phyloP scores from a whole-genome alignment of 2,329 filamentous ascomycete species.

The Parafenestella ontariensis region DNA sequence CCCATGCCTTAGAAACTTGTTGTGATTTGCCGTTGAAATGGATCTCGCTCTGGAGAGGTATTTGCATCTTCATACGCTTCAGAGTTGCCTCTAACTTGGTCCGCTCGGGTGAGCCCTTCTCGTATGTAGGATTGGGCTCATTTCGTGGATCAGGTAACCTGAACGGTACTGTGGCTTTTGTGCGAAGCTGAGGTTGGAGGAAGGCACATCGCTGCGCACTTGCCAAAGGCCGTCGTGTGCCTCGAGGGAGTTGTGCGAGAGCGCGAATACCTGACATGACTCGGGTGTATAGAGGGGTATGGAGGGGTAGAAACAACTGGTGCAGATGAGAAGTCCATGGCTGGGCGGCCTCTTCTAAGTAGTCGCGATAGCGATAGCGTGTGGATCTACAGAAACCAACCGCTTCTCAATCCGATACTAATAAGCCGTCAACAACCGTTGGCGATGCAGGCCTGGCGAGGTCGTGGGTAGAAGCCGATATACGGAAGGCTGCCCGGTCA shows the following conservation, averaged over 20 bases:
- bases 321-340: background rate
- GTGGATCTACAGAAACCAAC: too few species aligned
- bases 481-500: too few species aligned
- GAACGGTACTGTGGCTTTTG: slow-evolving; percentile 38
- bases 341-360: slow-evolving; percentile 8
- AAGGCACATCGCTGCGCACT: slow-evolving; percentile 12
- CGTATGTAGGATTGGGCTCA: slow-evolving; percentile 40
- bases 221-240: slow-evolving; percentile 17
- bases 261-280: slow-evolving; percentile 26
- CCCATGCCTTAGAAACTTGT: slow-evolving; percentile 27
- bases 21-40: slow-evolving; percentile 36
- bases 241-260: slow-evolving; percentile 17
- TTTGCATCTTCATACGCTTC: slow-evolving; percentile 33
- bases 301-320: background rate
- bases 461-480: too few species aligned
- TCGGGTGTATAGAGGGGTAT: background rate
- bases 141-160: slow-evolving; percentile 36
- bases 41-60: slow-evolving; percentile 37
- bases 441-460: too few species aligned
- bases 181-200: slow-evolving; percentile 26
- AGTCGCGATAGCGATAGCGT: slow-evolving; percentile 1
- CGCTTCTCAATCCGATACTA: slow-evolving; percentile 3
- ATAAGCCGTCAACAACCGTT: too few species aligned
- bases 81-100: slow-evolving; percentile 30
- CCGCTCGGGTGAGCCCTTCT: slow-evolving; percentile 37